Percentiles rank a stretch among this genome's conserved stretches.
Conservation (phyloP, 768 basidiomycete genomes). For the Crassisporium funariophilum region DNA sequence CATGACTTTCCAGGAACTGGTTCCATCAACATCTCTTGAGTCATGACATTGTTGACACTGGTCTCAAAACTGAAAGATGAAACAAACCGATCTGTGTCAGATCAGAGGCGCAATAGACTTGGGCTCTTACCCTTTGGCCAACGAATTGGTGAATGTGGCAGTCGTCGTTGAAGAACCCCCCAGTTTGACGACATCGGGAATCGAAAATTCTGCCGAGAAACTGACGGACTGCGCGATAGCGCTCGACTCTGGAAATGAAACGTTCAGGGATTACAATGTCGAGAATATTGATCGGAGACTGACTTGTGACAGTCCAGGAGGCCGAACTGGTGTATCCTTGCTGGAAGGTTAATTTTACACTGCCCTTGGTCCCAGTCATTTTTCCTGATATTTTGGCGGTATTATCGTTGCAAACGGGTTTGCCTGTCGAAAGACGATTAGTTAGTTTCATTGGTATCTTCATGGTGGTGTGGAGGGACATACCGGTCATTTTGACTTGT, state of each 20-base stretch:
- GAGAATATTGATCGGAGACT: not conserved
- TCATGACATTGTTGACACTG: constrained; percentile 1
- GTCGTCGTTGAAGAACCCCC: not conserved
- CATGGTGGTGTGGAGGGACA: not conserved
- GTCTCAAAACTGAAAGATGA: constrained; percentile 1
- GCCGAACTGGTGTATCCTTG: constrained; percentile 3
- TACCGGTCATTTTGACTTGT: not conserved
- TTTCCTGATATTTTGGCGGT: constrained; percentile 1
- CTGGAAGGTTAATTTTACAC: not conserved
- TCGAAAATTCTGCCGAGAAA: not conserved
- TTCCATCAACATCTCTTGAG: constrained; percentile 3
- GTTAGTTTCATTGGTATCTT: not conserved
- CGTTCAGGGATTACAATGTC: not conserved
- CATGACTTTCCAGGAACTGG: constrained; percentile 2
- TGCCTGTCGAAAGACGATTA: constrained; percentile 1
- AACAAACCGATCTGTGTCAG: too few relatives aligned
- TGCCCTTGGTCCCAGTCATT: constrained; percentile 4
- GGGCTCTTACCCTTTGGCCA: constrained; percentile 2
- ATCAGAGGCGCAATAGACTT: too few relatives aligned
- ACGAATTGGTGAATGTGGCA: constrained; percentile 4
- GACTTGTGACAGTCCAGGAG: constrained; percentile 5
- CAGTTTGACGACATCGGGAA: constrained; percentile 4
- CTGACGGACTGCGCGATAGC: constrained; percentile 3
- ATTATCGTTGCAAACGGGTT: not conserved
- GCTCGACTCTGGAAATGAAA: constrained; percentile 1